Conservation (phyloP, 2,329 filamentous ascomycete genomes). For the Aspergillus aculeatinus region DNA sequence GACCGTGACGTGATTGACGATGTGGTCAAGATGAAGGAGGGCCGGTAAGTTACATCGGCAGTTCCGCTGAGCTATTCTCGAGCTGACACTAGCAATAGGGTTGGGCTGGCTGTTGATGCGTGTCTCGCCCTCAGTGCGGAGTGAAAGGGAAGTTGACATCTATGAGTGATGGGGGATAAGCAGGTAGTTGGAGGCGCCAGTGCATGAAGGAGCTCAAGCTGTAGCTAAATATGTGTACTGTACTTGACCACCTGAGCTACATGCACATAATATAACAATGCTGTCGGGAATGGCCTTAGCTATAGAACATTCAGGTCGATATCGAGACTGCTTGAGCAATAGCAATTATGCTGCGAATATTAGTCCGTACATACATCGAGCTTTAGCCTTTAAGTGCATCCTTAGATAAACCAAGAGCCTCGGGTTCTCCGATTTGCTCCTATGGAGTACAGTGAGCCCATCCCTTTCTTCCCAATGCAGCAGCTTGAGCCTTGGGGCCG, state of each 20-base stretch:
- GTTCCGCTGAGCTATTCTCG: background rate
- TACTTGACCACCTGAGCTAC: conserved; percentile 8
- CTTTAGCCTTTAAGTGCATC: background rate
- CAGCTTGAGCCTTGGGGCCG: too few relatives aligned
- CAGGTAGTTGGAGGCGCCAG: background rate
- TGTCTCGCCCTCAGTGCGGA: conserved; percentile 68
- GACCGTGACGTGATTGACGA: conserved; percentile 95
- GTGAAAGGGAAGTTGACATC: conserved; percentile 18
- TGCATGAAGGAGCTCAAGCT: background rate
- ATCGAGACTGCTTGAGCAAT: background rate
- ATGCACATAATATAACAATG: conserved; percentile 3
- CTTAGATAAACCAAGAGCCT: too few relatives aligned
- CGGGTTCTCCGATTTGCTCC: too few relatives aligned
- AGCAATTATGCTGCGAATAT: background rate
- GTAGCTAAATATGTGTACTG: conserved; percentile 5
- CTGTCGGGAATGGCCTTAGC: background rate
- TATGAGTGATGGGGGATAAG: background rate
- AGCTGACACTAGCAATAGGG: conserved; percentile 50
- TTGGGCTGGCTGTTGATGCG: conserved; percentile 81
- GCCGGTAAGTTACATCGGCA: conserved; percentile 62
- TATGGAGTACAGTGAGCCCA: too few relatives aligned
- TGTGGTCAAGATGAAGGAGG: conserved; percentile 93
- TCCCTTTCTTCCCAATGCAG: too few relatives aligned
- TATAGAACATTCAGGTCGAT: background rate
- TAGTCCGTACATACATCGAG: background rate